phyloP scores from a whole-genome alignment of 192 early-diverging fungal species.

The Coemansia aciculifera region DNA sequence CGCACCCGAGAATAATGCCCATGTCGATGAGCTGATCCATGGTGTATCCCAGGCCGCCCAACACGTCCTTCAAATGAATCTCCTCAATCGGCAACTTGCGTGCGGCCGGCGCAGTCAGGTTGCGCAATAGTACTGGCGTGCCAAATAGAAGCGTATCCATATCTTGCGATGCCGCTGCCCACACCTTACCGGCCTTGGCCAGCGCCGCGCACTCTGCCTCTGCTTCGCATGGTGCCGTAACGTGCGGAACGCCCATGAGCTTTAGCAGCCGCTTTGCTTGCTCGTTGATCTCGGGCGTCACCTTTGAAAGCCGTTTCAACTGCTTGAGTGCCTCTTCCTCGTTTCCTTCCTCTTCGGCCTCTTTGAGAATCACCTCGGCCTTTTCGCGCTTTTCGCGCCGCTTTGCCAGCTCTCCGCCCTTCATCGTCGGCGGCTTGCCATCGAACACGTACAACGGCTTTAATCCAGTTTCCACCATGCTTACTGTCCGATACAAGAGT shows the following conservation, averaged over 20 bases:
- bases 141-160: conserved; percentile 98
- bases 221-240: conserved; percentile 95
- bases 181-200: conserved; percentile 86
- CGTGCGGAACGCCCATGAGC: conserved; percentile 91
- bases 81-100: conserved; percentile 91
- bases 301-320: conserved; percentile 82
- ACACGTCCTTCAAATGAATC: conserved; percentile 76
- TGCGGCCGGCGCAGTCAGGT: conserved; percentile 88
- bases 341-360: conserved; percentile 72
- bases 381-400: conserved; percentile 71
- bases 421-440: conserved; percentile 92
- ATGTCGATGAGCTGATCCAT: conserved; percentile 93
- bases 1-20: conserved; percentile 96
- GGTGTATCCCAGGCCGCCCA: conserved; percentile 75
- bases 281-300: conserved; percentile 90
- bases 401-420: conserved; percentile 84
- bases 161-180: conserved; percentile 94
- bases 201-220: conserved; percentile 97
- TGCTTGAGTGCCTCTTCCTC: conserved; percentile 84
- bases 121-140: conserved; percentile 83
- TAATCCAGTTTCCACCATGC: conserved; percentile 95
- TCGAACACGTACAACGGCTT: conserved; percentile 98
- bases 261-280: conserved; percentile 86
- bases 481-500: conserved; percentile 92
- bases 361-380: conserved; percentile 68